phyloP scores from a whole-genome alignment of 2,329 filamentous ascomycete species.

The Fusarium heterosporum region DNA sequence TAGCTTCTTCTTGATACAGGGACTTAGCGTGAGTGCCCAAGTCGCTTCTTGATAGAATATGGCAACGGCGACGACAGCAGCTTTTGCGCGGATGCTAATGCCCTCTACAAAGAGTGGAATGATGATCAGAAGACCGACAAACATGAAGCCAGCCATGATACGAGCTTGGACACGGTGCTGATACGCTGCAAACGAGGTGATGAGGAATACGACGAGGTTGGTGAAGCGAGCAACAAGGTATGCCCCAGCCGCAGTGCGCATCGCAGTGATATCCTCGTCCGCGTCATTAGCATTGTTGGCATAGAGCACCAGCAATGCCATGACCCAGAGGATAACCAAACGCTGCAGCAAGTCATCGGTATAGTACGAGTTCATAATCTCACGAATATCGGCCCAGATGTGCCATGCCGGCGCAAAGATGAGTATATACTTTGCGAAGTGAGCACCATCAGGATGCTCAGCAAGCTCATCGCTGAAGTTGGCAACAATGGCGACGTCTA shows the following conservation, averaged over 20 bases:
- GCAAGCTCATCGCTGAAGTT: slow-evolving; percentile 62
- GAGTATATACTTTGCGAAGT: slow-evolving; percentile 61
- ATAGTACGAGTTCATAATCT: slow-evolving; percentile 65
- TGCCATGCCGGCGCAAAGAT: slow-evolving; percentile 63
- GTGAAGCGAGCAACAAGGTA: slow-evolving; percentile 60
- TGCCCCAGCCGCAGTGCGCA: slow-evolving; percentile 59
- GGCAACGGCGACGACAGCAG: slow-evolving; percentile 56
- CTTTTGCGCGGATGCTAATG: slow-evolving; percentile 56
- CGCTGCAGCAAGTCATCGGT: slow-evolving; percentile 62
- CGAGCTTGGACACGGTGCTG: slow-evolving; percentile 61
- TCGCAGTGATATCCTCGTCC: slow-evolving; percentile 57
- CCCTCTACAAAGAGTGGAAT: slow-evolving; percentile 58
- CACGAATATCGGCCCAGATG: slow-evolving; percentile 62
- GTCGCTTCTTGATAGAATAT: slow-evolving; percentile 57
- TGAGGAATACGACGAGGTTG: slow-evolving; percentile 54
- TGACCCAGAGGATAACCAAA: slow-evolving; percentile 62
- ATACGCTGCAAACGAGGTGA: slow-evolving; percentile 60
- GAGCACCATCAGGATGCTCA: slow-evolving; percentile 57
- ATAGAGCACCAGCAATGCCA: slow-evolving; percentile 62
- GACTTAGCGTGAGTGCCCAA: slow-evolving; percentile 59
- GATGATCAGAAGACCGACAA: slow-evolving; percentile 55
- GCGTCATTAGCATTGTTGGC: slow-evolving; percentile 60
- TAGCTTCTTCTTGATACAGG: slow-evolving; percentile 57
- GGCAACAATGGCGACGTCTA: slow-evolving; percentile 61
- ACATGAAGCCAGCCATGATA: slow-evolving; percentile 57